Evolutionary conservation across 1,284 basidiomycete genomes (phyloP).

Genomic region (Rhodotorula glutinis): DNA sequence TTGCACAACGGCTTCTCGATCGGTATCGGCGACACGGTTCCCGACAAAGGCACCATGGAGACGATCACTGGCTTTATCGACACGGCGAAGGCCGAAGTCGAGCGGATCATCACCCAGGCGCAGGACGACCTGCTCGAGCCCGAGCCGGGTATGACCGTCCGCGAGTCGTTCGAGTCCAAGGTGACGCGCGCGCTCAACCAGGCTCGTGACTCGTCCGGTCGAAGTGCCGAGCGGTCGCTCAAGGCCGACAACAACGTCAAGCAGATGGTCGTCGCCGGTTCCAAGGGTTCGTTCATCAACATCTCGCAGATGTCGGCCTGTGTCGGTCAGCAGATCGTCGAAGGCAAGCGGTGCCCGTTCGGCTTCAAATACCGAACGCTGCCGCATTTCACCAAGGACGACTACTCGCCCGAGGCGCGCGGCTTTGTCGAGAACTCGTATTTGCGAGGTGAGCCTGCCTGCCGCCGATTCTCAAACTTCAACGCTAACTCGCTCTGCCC

Average conservation of each 20-base stretch:
- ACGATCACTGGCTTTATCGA: slow-evolving; percentile 81
- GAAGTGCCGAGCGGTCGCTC: slow-evolving; percentile 89
- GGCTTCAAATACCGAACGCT: slow-evolving; percentile 95
- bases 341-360: slow-evolving; percentile 96
- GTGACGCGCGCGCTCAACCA: slow-evolving; percentile 81
- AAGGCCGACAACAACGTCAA: slow-evolving; percentile 99
- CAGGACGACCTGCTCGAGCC: slow-evolving; percentile 79
- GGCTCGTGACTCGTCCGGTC: slow-evolving; percentile 93
- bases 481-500: neutral
- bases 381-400: slow-evolving; percentile 98
- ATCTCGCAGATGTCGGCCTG: slow-evolving; percentile 99
- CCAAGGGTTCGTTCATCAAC: slow-evolving; percentile 82
- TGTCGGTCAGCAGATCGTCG: slow-evolving; percentile 97
- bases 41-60: slow-evolving; percentile 81
- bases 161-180: slow-evolving; percentile 93
- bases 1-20: slow-evolving; percentile 99
- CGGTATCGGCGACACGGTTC: slow-evolving; percentile 97
- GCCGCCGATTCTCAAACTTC: neutral
- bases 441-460: slow-evolving; percentile 62
- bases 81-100: slow-evolving; percentile 73
- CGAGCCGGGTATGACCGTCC: slow-evolving; percentile 95
- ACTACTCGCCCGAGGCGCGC: slow-evolving; percentile 96
- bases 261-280: slow-evolving; percentile 99
- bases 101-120: slow-evolving; percentile 69
- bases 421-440: slow-evolving; percentile 99